Conservation (phyloP, 768 basidiomycete species). For the Tulasnella sp. region DNA sequence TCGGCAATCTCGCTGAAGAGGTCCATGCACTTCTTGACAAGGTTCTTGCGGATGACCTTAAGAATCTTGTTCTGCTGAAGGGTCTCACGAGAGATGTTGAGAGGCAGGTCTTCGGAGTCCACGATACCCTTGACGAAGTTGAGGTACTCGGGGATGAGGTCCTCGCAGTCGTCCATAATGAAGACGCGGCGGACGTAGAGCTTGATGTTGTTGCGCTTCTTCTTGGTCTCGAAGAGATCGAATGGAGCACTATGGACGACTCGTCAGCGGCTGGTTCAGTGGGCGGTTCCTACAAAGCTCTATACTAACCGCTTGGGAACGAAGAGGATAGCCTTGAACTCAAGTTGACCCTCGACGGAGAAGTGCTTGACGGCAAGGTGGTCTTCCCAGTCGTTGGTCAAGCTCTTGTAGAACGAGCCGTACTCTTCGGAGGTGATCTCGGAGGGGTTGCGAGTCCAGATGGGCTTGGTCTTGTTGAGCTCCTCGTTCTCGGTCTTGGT, state of each 20-base stretch:
- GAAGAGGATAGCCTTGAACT: constrained; percentile 99
- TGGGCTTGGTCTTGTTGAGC: constrained; percentile 99
- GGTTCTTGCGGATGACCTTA: constrained; percentile 99
- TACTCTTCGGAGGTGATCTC: constrained; percentile 96
- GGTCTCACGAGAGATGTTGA: constrained; percentile 99
- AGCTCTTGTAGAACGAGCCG: constrained; percentile 96
- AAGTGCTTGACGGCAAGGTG: constrained; percentile 99
- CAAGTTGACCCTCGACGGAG: constrained; percentile 99
- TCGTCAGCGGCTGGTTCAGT: constrained; percentile 31
- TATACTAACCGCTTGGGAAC: constrained; percentile 85
- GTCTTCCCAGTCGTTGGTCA: constrained; percentile 99
- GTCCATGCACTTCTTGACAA: constrained; percentile 98
- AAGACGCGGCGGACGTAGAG: constrained; percentile 99
- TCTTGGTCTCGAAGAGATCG: constrained; percentile 99
- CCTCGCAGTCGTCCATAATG: constrained; percentile 99
- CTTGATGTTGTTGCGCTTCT: constrained; percentile 99
- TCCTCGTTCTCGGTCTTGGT: constrained; percentile 87
- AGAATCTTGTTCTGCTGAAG: constrained; percentile 99
- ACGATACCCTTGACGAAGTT: constrained; percentile 99
- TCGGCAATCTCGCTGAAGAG: constrained; percentile 94
- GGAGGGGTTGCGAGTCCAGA: constrained; percentile 98
- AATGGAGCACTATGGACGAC: constrained; percentile 77
- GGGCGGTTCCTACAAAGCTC: background rate
- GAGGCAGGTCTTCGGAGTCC: constrained; percentile 98
- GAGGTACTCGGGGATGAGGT: constrained; percentile 98